A percentile compares a stretch with the other conserved stretches of the same genome.
Evolutionary conservation across 75 land plant genomes (phyloP).

Genomic region (Adiantum capillusveneris): DNA sequence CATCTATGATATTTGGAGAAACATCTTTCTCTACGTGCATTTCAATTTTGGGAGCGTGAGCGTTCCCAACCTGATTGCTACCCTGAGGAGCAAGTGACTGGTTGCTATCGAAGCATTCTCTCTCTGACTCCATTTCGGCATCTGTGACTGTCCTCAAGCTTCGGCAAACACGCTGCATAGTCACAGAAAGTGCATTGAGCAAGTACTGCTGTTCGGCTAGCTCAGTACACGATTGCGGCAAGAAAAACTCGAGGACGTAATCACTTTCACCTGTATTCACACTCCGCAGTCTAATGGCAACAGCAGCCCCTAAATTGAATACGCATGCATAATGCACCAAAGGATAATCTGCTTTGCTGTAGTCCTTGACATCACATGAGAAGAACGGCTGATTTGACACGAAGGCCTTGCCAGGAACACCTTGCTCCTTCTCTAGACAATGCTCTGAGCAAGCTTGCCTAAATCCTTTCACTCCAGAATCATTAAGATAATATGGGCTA

Average conservation of each 20-base stretch:
- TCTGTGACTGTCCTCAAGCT: slow-evolving; percentile 67
- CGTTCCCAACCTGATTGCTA: no score
- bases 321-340: slow-evolving; percentile 70
- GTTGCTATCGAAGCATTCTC: background rate
- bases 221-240: slow-evolving; percentile 55
- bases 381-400: slow-evolving; percentile 70
- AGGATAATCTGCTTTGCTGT: slow-evolving; percentile 67
- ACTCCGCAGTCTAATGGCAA: slow-evolving; percentile 72
- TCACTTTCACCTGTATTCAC: slow-evolving; percentile 48
- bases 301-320: slow-evolving; percentile 63
- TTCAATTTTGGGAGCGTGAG: no score
- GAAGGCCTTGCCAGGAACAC: slow-evolving; percentile 71
- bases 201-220: slow-evolving; percentile 49
- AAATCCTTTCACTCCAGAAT: slow-evolving; percentile 43
- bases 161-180: slow-evolving; percentile 52
- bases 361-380: slow-evolving; percentile 45
- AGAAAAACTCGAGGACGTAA: slow-evolving; percentile 79
- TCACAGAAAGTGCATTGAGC: slow-evolving; percentile 54
- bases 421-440: slow-evolving; percentile 61
- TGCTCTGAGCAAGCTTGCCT: slow-evolving; percentile 85
- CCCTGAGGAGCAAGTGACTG: no score
- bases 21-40: no score
- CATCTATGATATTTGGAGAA: no score
- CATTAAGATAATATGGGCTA: slow-evolving; percentile 56
- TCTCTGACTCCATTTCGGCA: slow-evolving; percentile 50